Base-by-base conservation (phyloP, 2,329 filamentous ascomycete species). In the Venturia asperata region DNA sequence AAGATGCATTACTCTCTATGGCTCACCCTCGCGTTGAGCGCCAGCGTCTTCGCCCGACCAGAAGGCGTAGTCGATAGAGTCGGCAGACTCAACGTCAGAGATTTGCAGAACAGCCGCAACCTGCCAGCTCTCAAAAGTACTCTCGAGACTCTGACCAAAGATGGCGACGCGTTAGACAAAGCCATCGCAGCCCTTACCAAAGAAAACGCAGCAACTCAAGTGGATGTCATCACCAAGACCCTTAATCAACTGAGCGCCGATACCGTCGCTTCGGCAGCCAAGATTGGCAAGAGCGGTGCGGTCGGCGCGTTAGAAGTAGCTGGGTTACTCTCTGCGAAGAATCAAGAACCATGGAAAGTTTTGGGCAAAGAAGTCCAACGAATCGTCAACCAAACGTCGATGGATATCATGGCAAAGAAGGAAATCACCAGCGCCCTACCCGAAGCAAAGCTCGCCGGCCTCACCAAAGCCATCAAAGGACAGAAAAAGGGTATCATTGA, bases 401-500 rank as follows among this genome's bases (percentile, higher is more conserved):
- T 13, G 7, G 62, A 47, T 24, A 47, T 63, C 62, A 34, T 24
- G 42, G 43, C 21, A 41, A 63, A 63, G 34, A 63, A 30, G 45
- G 42, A 63, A 5, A 63, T 55, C 21, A 55, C 43, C 5, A 63
- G 37, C 30, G 17, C 3, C 17, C 42, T 45, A n/a, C 39, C 37
- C 60, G 60, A 27, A 10, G n/a, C 37, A 17, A 27, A 52, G 15
- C 15, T 27, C 21, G 21, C 47, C 24, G 9, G 11, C 10, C 60
- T 45, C 30, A n/a, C 52, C 30, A 58, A 58, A 39, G 37, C 39
- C 1, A 61, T 61, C 60, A 61, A 61, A 17, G 15, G 6, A 5
- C 60, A 42, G 21, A 61, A 61, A 19, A 42, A 61, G n/a, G 39
- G 60, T 10, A 61, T 61, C 21, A 45, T 61, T 9, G 60, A 61